Conservation (phyloP, 768 basidiomycete genomes). For the Suillus placidus region DNA sequence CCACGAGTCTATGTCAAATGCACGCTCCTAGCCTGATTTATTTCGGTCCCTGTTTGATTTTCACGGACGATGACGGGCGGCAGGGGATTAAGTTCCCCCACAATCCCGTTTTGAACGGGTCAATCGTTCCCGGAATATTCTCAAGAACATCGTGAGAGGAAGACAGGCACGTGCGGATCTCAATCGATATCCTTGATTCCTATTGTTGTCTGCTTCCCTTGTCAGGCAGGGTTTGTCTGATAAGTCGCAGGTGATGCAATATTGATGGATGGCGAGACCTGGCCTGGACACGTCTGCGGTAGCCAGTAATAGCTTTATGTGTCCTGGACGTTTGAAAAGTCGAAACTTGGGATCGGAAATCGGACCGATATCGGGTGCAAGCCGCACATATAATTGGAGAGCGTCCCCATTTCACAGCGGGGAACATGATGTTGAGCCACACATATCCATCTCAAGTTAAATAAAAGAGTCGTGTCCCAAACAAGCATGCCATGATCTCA, state of each 20-base stretch:
- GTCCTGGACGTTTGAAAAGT: neutral
- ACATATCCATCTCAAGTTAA: neutral
- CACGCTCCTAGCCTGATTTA: neutral
- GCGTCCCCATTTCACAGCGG: conserved; percentile 6
- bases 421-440: neutral
- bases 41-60: neutral
- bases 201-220: conserved; percentile 2
- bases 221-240: conserved; percentile 10
- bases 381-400: neutral
- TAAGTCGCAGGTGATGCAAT: conserved; percentile 7
- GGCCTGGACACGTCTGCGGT: neutral
- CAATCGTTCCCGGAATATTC: conserved; percentile 17
- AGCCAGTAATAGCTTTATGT: neutral
- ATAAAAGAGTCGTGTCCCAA: conserved; percentile 1
- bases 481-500: conserved; percentile 1
- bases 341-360: neutral
- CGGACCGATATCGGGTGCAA: conserved; percentile 1
- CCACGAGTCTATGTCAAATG: neutral
- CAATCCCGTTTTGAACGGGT: conserved; percentile 27
- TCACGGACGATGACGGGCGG: neutral
- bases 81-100: conserved; percentile 11
- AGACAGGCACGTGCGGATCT: conserved; percentile 4
- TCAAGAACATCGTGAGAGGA: conserved; percentile 24
- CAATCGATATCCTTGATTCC: conserved; percentile 14
- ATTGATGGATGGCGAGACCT: neutral